Percentiles rank a stretch among this genome's conserved stretches.
phyloP scores from a whole-genome alignment of 352 stramenopile genomes.

The Globisporangium viniferum region DNA sequence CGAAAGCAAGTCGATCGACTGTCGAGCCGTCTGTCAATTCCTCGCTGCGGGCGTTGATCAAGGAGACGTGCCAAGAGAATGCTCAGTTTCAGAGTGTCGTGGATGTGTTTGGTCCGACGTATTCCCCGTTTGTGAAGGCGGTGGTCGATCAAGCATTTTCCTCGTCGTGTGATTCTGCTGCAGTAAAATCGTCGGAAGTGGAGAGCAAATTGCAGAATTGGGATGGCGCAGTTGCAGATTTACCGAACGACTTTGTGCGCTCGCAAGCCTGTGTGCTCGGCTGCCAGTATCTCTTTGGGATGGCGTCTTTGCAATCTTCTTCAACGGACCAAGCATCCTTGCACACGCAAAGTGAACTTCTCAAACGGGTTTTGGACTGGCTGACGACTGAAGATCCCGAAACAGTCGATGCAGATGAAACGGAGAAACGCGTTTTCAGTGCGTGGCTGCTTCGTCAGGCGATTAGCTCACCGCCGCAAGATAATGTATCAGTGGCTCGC shows the following conservation, averaged over 20 bases:
- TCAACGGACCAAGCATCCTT: not conserved
- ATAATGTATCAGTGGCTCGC: constrained; percentile 10
- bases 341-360: not conserved
- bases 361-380: constrained; percentile 4
- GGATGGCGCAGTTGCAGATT: not conserved
- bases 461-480: not conserved
- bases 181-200: not conserved
- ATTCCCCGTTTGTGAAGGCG: constrained; percentile 25
- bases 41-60: constrained; percentile 18
- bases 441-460: constrained; percentile 31
- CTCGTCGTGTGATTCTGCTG: not conserved
- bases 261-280: constrained; percentile 18
- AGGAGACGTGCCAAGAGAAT: constrained; percentile 28
- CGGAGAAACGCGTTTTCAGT: constrained; percentile 23
- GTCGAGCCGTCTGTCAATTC: not conserved
- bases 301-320: constrained; percentile 20
- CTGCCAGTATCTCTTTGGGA: constrained; percentile 41
- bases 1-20: not conserved
- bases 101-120: constrained; percentile 31
- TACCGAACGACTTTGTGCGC: not conserved
- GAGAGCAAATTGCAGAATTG: not conserved
- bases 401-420: constrained; percentile 12
- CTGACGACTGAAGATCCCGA: constrained; percentile 10
- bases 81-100: constrained; percentile 30
- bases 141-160: constrained; percentile 14